Conservation (phyloP, 2,329 filamentous ascomycete genomes). For the Diaporthe citrichinensis region DNA sequence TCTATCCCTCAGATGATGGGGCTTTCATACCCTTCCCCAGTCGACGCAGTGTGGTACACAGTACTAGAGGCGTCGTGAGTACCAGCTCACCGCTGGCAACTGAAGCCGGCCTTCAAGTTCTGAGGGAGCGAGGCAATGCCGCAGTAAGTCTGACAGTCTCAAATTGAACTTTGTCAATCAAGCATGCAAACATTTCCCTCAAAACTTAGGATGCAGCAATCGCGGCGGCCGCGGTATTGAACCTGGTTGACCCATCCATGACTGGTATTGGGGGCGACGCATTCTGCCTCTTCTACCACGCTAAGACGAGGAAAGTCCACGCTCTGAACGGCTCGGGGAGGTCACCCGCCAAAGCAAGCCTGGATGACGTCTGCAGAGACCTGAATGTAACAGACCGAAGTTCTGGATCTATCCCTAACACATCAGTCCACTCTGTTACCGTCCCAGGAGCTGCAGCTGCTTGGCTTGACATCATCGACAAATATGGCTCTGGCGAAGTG, state of each 20-base stretch:
- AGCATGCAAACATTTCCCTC: constrained; percentile 37
- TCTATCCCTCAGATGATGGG: constrained; percentile 39
- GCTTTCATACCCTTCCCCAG: constrained; percentile 64
- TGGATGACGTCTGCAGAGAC: constrained; percentile 78
- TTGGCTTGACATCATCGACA: constrained; percentile 38
- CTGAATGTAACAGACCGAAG: constrained; percentile 74
- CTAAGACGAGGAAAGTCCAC: constrained; percentile 82
- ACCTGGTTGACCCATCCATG: constrained; percentile 89
- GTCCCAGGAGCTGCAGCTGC: constrained; percentile 67
- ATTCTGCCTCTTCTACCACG: constrained; percentile 92
- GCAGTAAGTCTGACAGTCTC: constrained; percentile 71
- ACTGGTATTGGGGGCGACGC: constrained; percentile 96
- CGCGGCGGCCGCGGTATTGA: constrained; percentile 88
- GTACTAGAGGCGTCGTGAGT: constrained; percentile 89
- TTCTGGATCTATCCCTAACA: constrained; percentile 74
- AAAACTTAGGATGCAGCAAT: constrained; percentile 84
- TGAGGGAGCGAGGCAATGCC: constrained; percentile 89
- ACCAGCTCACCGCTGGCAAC: constrained; percentile 90
- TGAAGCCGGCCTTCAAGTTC: constrained; percentile 84
- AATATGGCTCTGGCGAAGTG: constrained; percentile 29
- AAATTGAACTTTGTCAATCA: background rate
- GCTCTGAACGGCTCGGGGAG: constrained; percentile 94
- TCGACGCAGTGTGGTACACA: constrained; percentile 90
- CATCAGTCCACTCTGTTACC: constrained; percentile 83
- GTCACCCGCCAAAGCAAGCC: constrained; percentile 76